A percentile compares a stretch with the other conserved stretches of the same genome.
phyloP scores from a whole-genome alignment of 257 asterid genomes.

The Ajuga chamaepitys region DNA sequence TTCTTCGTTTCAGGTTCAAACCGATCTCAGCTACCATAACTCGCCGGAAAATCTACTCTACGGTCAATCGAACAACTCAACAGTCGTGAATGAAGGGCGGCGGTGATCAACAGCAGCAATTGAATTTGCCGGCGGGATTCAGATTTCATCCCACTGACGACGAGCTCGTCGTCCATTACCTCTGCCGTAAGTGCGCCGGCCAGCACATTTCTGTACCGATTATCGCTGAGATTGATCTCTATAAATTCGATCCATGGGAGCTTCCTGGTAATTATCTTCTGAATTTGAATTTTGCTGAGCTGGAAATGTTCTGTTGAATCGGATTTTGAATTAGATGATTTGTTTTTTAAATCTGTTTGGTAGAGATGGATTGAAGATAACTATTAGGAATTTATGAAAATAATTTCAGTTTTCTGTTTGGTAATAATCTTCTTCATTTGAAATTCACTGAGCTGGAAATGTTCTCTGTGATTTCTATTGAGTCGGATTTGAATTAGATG shows the following conservation, averaged over 20 bases:
- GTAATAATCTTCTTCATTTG: too few species aligned
- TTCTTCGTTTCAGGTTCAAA: conserved; percentile 16
- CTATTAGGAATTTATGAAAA: neutral
- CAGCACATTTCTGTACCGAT: conserved; percentile 33
- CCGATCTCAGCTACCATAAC: neutral
- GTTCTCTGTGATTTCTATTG: too few species aligned
- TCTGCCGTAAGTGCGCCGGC: conserved; percentile 51
- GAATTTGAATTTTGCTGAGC: neutral
- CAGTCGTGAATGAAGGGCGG: conserved; percentile 40
- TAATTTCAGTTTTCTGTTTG: too few species aligned
- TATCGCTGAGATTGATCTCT: conserved; percentile 49
- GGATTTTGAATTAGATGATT: too few species aligned
- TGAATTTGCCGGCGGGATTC: conserved; percentile 52
- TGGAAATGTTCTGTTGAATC: too few species aligned
- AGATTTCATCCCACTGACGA: conserved; percentile 61
- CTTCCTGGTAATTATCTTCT: conserved; percentile 32
- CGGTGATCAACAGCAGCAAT: conserved; percentile 35
- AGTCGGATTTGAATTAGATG: too few species aligned
- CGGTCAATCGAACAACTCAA: neutral
- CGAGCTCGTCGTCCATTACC: conserved; percentile 49
- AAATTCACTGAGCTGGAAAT: too few species aligned
- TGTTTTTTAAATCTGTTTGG: too few species aligned
- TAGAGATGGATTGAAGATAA: too few species aligned
- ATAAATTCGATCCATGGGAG: conserved; percentile 51
- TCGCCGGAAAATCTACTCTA: neutral